phyloP scores from a whole-genome alignment of 2,329 filamentous ascomycete species.

The Fusarium papillatum region DNA sequence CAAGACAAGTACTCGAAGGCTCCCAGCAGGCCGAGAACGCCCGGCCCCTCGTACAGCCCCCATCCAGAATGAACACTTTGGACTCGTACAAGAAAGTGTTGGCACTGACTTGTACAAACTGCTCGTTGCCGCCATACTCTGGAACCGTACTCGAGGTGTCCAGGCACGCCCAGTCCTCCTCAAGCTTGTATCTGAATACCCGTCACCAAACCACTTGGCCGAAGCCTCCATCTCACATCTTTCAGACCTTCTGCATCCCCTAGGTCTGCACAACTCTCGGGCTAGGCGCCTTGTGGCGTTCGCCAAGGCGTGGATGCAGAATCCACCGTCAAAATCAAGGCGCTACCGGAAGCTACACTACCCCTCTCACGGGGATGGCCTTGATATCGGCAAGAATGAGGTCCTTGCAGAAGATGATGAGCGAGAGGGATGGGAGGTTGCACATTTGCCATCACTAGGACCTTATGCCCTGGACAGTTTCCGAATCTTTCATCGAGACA shows the following conservation, averaged over 20 bases:
- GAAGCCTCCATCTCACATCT: slow-evolving; percentile 5
- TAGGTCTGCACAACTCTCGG: slow-evolving; percentile 30
- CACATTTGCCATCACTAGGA: slow-evolving; percentile 25
- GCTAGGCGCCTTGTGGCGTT: slow-evolving; percentile 27
- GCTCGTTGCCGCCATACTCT: slow-evolving; percentile 27
- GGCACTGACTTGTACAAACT: slow-evolving; percentile 19
- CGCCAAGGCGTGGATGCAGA: slow-evolving; percentile 20
- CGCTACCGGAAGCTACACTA: slow-evolving; percentile 32
- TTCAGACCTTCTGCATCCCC: slow-evolving; percentile 21
- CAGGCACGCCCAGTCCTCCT: slow-evolving; percentile 20
- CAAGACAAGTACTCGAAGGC: not conserved
- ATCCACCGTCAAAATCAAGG: slow-evolving; percentile 2
- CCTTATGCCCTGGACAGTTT: slow-evolving; percentile 35
- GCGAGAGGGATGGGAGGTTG: slow-evolving; percentile 33
- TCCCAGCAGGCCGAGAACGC: not conserved
- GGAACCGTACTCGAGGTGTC: slow-evolving; percentile 25
- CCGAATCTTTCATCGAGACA: slow-evolving; percentile 31
- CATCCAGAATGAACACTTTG: slow-evolving; percentile 3
- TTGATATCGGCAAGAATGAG: slow-evolving; percentile 17
- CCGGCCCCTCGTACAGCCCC: slow-evolving; percentile 14
- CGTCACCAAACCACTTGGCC: slow-evolving; percentile 1
- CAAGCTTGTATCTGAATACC: slow-evolving; percentile 1
- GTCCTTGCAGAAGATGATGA: slow-evolving; percentile 13
- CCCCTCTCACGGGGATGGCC: slow-evolving; percentile 7
- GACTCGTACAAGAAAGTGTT: slow-evolving; percentile 30